Conservation (phyloP, 345 rosid genomes). For the Rhodamnia argentea region DNA sequence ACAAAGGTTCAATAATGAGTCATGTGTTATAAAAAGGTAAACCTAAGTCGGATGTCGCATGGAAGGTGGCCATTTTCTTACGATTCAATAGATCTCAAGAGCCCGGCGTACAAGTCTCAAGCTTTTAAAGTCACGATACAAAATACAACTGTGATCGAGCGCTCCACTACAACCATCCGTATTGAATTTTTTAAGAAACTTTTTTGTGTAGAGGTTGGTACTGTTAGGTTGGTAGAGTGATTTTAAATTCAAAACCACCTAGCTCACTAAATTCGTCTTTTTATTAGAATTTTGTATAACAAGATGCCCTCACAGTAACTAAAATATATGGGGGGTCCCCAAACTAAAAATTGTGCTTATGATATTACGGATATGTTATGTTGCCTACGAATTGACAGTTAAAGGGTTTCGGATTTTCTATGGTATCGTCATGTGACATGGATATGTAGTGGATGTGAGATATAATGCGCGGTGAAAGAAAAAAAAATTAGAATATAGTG, state of each 20-base stretch:
- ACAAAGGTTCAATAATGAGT: no score
- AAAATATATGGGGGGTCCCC: background rate
- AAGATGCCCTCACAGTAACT: background rate
- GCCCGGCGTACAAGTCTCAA: background rate
- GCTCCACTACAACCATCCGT: background rate
- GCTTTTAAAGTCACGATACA: background rate
- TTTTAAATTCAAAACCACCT: background rate
- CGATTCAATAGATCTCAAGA: conserved; percentile 1
- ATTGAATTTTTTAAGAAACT: rapidly evolving
- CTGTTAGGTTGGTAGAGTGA: rapidly evolving
- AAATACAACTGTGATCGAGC: no score
- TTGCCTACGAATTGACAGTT: background rate
- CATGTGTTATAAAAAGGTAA: background rate
- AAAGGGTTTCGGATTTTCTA: background rate
- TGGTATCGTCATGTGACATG: background rate
- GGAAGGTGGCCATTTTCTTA: rapidly evolving
- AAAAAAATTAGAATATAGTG: background rate
- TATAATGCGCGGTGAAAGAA: background rate
- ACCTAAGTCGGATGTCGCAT: conserved; percentile 15
- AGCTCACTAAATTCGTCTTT: background rate
- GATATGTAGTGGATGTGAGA: background rate
- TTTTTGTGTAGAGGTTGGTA: background rate
- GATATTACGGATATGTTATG: background rate
- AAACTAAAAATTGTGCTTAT: background rate
- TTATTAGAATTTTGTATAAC: background rate